phyloP scores from a whole-genome alignment of 2,329 filamentous ascomycete genomes.

The Westerdykella ornata region DNA sequence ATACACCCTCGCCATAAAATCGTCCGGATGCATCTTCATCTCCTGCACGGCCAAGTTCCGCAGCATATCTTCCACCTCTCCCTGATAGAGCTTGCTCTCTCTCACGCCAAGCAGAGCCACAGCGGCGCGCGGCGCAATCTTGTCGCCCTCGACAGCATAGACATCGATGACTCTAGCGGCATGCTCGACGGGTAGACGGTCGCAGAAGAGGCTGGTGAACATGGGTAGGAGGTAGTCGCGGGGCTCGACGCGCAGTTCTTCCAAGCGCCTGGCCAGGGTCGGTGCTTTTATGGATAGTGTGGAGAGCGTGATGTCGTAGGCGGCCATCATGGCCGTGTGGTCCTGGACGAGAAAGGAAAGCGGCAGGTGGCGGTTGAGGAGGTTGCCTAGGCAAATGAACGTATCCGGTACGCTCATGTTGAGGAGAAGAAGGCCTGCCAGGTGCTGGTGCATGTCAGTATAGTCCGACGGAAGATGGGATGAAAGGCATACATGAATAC shows the following conservation, averaged over 20 bases:
- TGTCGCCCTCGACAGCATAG: slow-evolving; percentile 75
- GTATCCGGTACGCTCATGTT: slow-evolving; percentile 60
- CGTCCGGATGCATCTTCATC: slow-evolving; percentile 19
- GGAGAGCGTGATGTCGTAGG: slow-evolving; percentile 62
- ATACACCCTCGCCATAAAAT: slow-evolving; percentile 30
- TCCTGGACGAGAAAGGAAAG: slow-evolving; percentile 70
- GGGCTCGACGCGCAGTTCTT: slow-evolving; percentile 38
- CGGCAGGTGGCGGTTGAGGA: slow-evolving; percentile 68
- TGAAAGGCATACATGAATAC: slow-evolving; percentile 59
- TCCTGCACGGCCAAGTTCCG: slow-evolving; percentile 11
- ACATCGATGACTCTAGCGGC: slow-evolving; percentile 72
- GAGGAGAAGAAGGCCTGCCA: slow-evolving; percentile 66
- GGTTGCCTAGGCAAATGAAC: slow-evolving; percentile 67
- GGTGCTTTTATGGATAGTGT: slow-evolving; percentile 60
- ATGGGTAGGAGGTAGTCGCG: slow-evolving; percentile 52
- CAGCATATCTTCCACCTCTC: slow-evolving; percentile 30
- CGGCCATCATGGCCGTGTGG: slow-evolving; percentile 58
- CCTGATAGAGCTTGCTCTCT: slow-evolving; percentile 47
- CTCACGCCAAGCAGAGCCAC: slow-evolving; percentile 56
- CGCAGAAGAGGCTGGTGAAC: slow-evolving; percentile 56
- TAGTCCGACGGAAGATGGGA: slow-evolving; percentile 1
- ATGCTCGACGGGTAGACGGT: slow-evolving; percentile 61
- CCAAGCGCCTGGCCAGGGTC: slow-evolving; percentile 56
- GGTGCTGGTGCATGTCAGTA: slow-evolving; percentile 46
- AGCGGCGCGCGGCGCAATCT: slow-evolving; percentile 61